These are phyloP conservation scores for Monosporascus sp. DNA, from an alignment of 2,329 filamentous ascomycete species.

Conservation along the genomic window DNA sequence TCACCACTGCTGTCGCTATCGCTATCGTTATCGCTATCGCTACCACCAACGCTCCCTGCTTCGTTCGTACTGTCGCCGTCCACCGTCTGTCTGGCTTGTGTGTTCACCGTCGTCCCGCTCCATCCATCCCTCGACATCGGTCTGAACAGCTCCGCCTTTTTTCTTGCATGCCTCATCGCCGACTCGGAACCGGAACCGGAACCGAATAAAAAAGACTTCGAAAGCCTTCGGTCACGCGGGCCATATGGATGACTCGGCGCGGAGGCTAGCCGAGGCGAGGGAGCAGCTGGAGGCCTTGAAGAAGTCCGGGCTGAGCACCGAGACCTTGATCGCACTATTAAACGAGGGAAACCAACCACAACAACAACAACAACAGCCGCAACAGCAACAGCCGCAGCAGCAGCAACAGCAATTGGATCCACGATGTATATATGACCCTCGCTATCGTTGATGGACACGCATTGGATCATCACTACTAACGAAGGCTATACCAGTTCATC, in stretches of 20 bases:
- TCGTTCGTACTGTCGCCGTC: neutral
- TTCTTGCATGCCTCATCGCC: neutral
- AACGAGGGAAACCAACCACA: constrained; percentile 19
- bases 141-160: neutral
- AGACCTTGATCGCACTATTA: constrained; percentile 23
- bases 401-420: constrained; percentile 5
- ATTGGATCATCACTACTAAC: neutral
- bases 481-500: neutral
- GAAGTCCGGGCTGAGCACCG: constrained; percentile 27
- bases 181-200: neutral
- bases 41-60: neutral
- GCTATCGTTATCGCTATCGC: neutral
- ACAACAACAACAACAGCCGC: constrained; percentile 4
- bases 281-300: constrained; percentile 28
- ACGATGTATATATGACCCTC: constrained; percentile 11
- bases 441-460: too few relatives aligned
- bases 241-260: constrained; percentile 26
- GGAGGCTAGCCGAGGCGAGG: constrained; percentile 26
- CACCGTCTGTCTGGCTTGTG: neutral
- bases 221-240: neutral
- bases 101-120: neutral
- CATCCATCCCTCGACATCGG: neutral
- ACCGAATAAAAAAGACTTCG: neutral
- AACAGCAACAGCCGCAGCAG: constrained; percentile 4
- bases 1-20: neutral